Evolutionary conservation across 257 asterid genomes (phyloP).

Genomic region (Fraxinus cuspidata): DNA sequence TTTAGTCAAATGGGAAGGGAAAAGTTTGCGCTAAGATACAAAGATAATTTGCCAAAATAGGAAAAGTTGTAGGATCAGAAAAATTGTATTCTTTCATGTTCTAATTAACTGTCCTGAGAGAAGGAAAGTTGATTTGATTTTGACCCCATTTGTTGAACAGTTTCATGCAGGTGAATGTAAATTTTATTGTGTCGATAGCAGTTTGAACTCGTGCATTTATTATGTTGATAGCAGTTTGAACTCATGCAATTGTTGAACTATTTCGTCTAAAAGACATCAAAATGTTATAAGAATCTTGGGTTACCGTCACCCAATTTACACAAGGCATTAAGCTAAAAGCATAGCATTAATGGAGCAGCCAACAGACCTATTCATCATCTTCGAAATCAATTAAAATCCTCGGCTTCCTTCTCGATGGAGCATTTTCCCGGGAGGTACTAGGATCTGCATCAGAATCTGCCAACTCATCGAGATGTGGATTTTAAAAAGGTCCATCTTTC

Average conservation of each 20-base stretch:
- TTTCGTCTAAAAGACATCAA: not conserved
- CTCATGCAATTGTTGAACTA: not conserved
- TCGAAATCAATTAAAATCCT: conserved; percentile 75
- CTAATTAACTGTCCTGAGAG: not conserved
- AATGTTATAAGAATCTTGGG: not conserved
- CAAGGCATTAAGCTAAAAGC: not conserved
- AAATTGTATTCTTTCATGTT: conserved; percentile 1
- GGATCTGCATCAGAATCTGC: conserved; percentile 46
- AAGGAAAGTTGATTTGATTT: not conserved
- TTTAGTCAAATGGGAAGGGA: not conserved
- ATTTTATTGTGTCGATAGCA: too few species aligned
- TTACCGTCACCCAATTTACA: not conserved
- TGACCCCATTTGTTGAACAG: not conserved
- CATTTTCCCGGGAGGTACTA: conserved; percentile 30
- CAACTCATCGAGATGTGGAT: conserved; percentile 32
- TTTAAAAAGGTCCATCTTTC: conserved; percentile 29
- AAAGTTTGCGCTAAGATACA: conserved; percentile 12
- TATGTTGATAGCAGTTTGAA: not conserved
- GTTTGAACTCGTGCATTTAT: not conserved
- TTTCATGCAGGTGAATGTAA: too few species aligned
- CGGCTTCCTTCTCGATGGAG: conserved; percentile 57
- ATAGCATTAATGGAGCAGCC: not conserved
- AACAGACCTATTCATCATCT: conserved; percentile 55
- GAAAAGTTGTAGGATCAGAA: conserved; percentile 11
- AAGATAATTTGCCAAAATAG: not conserved